Percentiles rank a stretch among this genome's conserved stretches.
These are phyloP conservation scores for Saccharomyces hybrid DNA, from an alignment of 1,139 yeast genomes.

Conservation along the genomic window DNA sequence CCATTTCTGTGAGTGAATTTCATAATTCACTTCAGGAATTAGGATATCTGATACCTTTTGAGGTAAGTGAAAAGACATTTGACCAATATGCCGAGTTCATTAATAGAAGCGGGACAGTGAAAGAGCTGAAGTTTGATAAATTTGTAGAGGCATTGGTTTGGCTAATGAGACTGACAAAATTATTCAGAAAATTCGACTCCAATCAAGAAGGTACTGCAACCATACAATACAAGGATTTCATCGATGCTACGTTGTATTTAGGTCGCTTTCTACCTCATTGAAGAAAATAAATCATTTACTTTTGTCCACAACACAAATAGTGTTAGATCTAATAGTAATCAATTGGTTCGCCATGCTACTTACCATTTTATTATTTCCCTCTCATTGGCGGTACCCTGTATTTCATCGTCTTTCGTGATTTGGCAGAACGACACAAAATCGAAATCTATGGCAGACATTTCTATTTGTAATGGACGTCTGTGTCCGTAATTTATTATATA, in stretches of 20 bases:
- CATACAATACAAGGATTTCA: constrained; percentile 68
- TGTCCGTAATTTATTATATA: too few relatives aligned
- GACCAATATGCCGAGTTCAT: constrained; percentile 32
- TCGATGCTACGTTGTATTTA: constrained; percentile 41
- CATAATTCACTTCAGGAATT: constrained; percentile 32
- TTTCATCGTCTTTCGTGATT: neutral
- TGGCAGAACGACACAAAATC: neutral
- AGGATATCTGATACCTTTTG: constrained; percentile 31
- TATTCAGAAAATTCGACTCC: constrained; percentile 68
- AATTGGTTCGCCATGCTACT: neutral
- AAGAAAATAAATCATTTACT: neutral
- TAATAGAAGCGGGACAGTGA: constrained; percentile 34
- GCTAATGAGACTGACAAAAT: constrained; percentile 68
- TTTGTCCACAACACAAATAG: neutral
- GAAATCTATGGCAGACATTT: neutral
- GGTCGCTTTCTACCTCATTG: constrained; percentile 31
- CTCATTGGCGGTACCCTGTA: neutral
- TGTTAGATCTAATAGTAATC: too few relatives aligned
- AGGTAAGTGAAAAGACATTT: constrained; percentile 30
- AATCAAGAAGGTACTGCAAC: constrained; percentile 75
- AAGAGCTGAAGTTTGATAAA: constrained; percentile 68
- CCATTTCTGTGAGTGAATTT: constrained; percentile 28
- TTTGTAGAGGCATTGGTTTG: constrained; percentile 77
- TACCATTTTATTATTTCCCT: neutral
- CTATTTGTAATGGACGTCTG: too few relatives aligned